phyloP scores from a whole-genome alignment of 2,329 filamentous ascomycete species.

The Nothomitra cinnamomea region DNA sequence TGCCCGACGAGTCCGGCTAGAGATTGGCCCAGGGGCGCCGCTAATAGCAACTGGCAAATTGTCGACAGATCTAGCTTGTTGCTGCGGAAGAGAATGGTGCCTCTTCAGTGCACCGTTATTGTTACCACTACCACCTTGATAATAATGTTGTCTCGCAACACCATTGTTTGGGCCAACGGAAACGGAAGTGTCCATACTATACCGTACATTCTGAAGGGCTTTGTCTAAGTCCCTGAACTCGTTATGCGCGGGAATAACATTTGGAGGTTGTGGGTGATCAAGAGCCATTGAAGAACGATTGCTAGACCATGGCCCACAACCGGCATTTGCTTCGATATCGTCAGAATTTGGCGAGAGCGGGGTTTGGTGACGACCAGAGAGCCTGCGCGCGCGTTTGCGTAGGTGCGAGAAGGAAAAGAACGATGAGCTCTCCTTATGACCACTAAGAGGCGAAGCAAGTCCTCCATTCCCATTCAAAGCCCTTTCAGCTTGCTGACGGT shows the following conservation, averaged over 20 bases:
- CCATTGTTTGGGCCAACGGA: neutral
- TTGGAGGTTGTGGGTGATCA: slow-evolving; percentile 33
- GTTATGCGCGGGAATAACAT: slow-evolving; percentile 16
- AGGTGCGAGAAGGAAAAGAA: slow-evolving; percentile 92
- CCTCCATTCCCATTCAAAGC: slow-evolving; percentile 70
- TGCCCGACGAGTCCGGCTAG: slow-evolving; percentile 63
- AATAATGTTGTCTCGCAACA: neutral
- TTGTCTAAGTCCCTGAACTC: slow-evolving; percentile 44
- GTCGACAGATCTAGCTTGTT: slow-evolving; percentile 38
- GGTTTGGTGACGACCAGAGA: slow-evolving; percentile 80
- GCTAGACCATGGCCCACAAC: slow-evolving; percentile 75
- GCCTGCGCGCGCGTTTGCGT: slow-evolving; percentile 75
- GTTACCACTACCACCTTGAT: neutral
- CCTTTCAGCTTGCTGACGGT: slow-evolving; percentile 79
- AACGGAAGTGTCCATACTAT: slow-evolving; percentile 31
- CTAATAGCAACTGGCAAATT: slow-evolving; percentile 39
- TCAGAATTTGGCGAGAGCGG: slow-evolving; percentile 65
- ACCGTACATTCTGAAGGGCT: slow-evolving; percentile 41
- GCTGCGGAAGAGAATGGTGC: slow-evolving; percentile 3
- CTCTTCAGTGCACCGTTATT: slow-evolving; percentile 1
- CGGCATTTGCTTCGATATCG: slow-evolving; percentile 82
- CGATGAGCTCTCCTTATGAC: slow-evolving; percentile 75
- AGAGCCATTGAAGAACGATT: slow-evolving; percentile 73
- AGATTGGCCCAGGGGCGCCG: slow-evolving; percentile 41
- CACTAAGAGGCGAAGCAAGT: slow-evolving; percentile 57